These are phyloP conservation scores for Sporothrix brasiliensis DNA, from an alignment of 2,329 filamentous ascomycete genomes.

Conservation along the genomic window DNA sequence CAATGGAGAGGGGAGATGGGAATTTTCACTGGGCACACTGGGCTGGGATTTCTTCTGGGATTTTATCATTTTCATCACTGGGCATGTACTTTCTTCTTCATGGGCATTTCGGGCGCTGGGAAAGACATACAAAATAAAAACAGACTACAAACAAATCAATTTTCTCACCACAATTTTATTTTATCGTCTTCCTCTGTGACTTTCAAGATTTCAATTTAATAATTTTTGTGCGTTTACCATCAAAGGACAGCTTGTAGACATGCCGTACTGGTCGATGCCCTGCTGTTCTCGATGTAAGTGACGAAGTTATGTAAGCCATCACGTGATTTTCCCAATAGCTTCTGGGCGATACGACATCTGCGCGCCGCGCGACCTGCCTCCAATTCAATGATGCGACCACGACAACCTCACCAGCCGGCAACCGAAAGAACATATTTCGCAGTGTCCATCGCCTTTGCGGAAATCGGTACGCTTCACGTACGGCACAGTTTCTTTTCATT, in stretches of 20 bases:
- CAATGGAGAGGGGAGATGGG: background rate
- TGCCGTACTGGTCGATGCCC: background rate
- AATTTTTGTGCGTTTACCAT: background rate
- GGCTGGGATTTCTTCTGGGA: background rate
- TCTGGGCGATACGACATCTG: background rate
- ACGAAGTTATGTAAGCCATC: background rate
- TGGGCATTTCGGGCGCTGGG: background rate
- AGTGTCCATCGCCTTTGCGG: background rate
- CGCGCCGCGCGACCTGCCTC: constrained; percentile 14
- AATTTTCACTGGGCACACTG: background rate
- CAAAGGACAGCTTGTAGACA: background rate
- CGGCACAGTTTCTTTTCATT: background rate
- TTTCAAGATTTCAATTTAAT: background rate
- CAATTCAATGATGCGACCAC: background rate
- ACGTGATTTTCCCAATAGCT: constrained; percentile 13
- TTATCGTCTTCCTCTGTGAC: background rate
- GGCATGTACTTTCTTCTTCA: background rate
- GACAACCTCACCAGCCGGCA: background rate
- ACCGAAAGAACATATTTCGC: background rate
- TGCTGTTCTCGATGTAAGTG: background rate
- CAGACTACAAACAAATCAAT: background rate
- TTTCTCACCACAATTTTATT: background rate
- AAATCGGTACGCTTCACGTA: background rate
- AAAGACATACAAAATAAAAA: background rate
- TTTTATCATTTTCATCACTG: background rate